Evolutionary conservation across 2,329 filamentous ascomycete genomes (phyloP).

Genomic region (Penicillium freii): DNA sequence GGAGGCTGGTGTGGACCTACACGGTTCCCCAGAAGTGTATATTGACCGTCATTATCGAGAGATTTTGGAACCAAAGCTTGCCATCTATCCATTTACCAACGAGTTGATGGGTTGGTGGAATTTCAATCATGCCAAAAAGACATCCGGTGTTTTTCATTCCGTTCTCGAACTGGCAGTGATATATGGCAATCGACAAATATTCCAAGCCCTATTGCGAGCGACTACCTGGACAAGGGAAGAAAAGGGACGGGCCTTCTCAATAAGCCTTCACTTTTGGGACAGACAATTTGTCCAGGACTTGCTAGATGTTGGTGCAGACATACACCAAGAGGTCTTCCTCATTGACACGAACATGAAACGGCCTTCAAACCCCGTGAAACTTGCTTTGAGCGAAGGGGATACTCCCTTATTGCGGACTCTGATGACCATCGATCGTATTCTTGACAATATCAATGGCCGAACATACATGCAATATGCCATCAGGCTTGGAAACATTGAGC

Average conservation of each 20-base stretch:
- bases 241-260: not conserved
- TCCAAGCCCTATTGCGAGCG: not conserved
- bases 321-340: not conserved
- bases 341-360: too few relatives aligned
- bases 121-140: too few relatives aligned
- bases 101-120: not conserved
- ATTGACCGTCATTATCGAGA: not conserved
- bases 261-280: not conserved
- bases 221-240: not conserved
- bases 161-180: not conserved
- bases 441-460: too few relatives aligned
- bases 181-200: not conserved
- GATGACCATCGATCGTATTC: too few relatives aligned
- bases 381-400: too few relatives aligned
- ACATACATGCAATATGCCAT: too few relatives aligned
- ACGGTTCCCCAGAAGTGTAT: not conserved
- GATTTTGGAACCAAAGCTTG: not conserved
- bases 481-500: too few relatives aligned
- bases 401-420: too few relatives aligned
- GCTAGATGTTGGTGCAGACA: not conserved
- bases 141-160: not conserved
- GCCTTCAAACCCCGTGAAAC: too few relatives aligned
- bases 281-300: not conserved
- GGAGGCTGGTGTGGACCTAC: not conserved
- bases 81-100: not conserved